phyloP scores from a whole-genome alignment of 2,329 filamentous ascomycete species.

The Cryphonectria radicalis region DNA sequence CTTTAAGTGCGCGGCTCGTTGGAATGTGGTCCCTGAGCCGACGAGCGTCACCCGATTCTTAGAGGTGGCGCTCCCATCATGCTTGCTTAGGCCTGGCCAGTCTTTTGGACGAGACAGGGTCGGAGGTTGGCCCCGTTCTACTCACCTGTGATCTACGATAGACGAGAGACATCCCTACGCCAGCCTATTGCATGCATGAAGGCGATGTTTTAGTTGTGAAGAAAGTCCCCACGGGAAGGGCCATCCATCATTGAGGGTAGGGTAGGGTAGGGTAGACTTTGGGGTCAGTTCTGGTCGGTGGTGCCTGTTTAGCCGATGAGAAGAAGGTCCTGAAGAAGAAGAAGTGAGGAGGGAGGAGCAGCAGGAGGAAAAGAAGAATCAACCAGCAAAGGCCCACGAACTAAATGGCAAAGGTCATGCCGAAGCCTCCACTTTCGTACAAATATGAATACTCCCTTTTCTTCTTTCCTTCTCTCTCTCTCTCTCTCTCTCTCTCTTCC shows the following conservation, averaged over 20 bases:
- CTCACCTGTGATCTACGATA: conserved; percentile 23
- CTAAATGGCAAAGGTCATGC: not conserved
- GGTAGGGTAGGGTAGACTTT: not conserved
- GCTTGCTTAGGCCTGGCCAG: conserved; percentile 20
- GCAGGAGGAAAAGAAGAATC: not conserved
- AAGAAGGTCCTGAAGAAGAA: not conserved
- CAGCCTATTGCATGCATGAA: conserved; percentile 31
- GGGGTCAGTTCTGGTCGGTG: not conserved
- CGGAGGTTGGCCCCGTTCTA: conserved; percentile 23
- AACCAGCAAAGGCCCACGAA: not conserved
- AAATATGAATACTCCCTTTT: not conserved
- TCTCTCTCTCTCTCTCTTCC: not conserved
- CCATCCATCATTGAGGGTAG: not conserved
- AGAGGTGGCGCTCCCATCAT: conserved; percentile 26
- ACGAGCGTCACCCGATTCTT: conserved; percentile 27
- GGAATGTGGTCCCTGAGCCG: conserved; percentile 28
- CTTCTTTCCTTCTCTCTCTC: not conserved
- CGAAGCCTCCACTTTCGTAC: not conserved
- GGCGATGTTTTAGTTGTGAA: conserved; percentile 28
- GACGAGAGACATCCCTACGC: conserved; percentile 29
- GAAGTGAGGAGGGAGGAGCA: too few species aligned
- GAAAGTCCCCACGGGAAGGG: not conserved
- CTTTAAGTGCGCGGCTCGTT: conserved; percentile 25
- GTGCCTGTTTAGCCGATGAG: not conserved
- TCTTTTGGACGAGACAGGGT: conserved; percentile 12